Base-by-base conservation (phyloP, 2,329 filamentous ascomycete genomes). In the Xenoacremonium recifei region DNA sequence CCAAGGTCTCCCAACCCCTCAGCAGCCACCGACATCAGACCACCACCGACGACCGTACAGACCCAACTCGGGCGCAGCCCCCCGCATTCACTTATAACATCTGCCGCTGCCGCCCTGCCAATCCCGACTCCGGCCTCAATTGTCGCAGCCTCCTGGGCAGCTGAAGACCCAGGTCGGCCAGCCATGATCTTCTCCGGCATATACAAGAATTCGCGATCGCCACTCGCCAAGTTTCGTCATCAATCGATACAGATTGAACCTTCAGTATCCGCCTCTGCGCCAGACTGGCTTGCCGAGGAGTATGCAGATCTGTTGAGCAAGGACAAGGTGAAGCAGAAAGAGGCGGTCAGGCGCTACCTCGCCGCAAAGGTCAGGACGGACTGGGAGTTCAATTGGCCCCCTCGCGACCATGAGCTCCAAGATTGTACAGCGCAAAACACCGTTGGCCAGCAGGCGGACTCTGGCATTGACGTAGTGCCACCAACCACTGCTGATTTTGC, bases 291-390 rank as follows among this genome's bases (percentile, higher is more conserved):
- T n/a, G 59, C 65, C 32, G 69, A 81, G 53, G 77, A 80, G 53
- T 76, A 84, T 47, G 71, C 77, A 16, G 81, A 84, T 55, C 69
- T 85, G 5, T 62, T 81, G 37, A 82, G 77, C 59, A 76, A 71
- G 55, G 81, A 85, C 58, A 84, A 83, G 59, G 48, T 62, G 19
- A 81, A 76, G 64, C 78, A 82, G 52, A 84, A 84, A 57, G 77
- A 81, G 30, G 81, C 81, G 11, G 75, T 85, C 25, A 77, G 70
- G 54, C 73, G 68, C 37, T 77, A 76, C 50, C 64, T 85, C 2
- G 62, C 67, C 3, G 69, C 72, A 17, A 78, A 73, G 50, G 66
- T 85, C 30, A 75, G 72, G 47, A 72, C 71, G 47, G 80, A 84
- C 55, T 85, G 81, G 82, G 64, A 68, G 1, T 85, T 82, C 54